phyloP scores from a whole-genome alignment of 202 grass and related monocot species.

The Sporobolus alterniflorus region DNA sequence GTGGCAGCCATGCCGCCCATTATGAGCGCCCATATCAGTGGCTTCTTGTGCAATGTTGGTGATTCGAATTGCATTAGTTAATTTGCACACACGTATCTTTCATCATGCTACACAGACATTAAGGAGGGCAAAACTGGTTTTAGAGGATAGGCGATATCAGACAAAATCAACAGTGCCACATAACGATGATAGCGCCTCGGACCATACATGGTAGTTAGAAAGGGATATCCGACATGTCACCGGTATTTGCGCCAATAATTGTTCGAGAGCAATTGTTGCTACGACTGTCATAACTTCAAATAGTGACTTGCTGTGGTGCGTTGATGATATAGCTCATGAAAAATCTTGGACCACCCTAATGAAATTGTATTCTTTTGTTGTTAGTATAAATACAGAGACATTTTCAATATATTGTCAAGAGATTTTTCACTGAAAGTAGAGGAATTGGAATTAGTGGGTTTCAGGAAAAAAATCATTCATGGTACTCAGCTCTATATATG shows the following conservation, averaged over 20 bases:
- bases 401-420: too few species aligned
- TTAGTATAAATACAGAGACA: too few species aligned
- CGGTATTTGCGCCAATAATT: constrained; percentile 26
- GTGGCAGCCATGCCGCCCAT: constrained; percentile 31
- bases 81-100: not conserved
- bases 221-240: constrained; percentile 39
- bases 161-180: constrained; percentile 15
- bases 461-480: too few species aligned
- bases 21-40: constrained; percentile 8
- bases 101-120: not conserved
- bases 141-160: not conserved
- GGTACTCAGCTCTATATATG: too few species aligned
- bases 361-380: too few species aligned
- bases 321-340: not conserved
- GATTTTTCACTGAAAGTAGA: too few species aligned
- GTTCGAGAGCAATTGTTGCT: not conserved
- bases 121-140: not conserved
- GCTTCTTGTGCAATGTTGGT: not conserved
- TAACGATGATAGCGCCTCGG: constrained; percentile 1
- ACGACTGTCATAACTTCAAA: not conserved
- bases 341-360: not conserved
- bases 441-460: too few species aligned
- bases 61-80: constrained; percentile 18
- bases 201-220: constrained; percentile 9
- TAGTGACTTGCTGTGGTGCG: not conserved